phyloP scores from a whole-genome alignment of 2,329 filamentous ascomycete species.

The Thermothelomyces thermophilus region DNA sequence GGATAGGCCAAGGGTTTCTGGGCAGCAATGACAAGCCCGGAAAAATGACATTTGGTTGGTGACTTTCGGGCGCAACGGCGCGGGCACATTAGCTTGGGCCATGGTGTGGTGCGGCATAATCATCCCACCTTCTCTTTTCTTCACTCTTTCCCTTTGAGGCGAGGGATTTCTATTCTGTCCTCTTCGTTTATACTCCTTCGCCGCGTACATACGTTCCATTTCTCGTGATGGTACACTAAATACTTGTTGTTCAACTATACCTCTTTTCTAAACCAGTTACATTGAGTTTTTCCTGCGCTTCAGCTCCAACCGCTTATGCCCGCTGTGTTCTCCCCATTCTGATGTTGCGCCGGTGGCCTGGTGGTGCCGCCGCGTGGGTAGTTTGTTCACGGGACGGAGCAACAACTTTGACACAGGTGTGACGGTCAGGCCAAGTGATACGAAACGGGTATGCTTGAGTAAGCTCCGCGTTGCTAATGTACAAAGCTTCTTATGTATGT shows the following conservation, averaged over 20 bases:
- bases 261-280: neutral
- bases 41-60: too few species aligned
- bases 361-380: too few species aligned
- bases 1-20: neutral
- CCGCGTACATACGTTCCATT: conserved; percentile 8
- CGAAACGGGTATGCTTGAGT: neutral
- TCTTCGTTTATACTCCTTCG: neutral
- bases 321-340: too few species aligned
- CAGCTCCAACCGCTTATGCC: too few species aligned
- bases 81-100: too few species aligned
- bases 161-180: neutral
- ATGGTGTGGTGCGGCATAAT: too few species aligned
- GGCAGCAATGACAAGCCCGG: neutral
- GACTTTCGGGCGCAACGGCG: neutral
- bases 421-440: neutral
- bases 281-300: neutral
- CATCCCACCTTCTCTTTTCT: too few species aligned
- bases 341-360: too few species aligned
- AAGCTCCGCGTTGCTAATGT: conserved; percentile 3
- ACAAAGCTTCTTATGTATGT: conserved; percentile 1
- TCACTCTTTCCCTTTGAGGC: neutral
- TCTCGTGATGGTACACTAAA: conserved; percentile 3
- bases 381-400: neutral
- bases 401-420: neutral
- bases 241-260: conserved; percentile 3